A percentile compares a stretch with the other conserved stretches of the same genome.
These are phyloP conservation scores for Umbelopsis vinacea DNA, from an alignment of 192 early-diverging fungal species.

Conservation along the genomic window DNA sequence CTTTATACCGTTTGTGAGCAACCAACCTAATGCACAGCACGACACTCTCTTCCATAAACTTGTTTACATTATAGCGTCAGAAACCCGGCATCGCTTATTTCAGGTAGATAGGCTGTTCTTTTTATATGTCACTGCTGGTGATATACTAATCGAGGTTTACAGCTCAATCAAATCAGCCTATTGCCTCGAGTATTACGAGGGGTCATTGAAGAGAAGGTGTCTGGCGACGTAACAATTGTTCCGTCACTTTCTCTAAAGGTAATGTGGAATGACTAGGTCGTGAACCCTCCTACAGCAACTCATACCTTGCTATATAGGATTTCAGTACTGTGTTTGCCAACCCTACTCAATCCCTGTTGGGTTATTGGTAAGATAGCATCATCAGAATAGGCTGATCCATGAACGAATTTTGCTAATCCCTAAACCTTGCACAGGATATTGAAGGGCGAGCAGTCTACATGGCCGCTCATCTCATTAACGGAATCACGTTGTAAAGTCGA, in stretches of 20 bases:
- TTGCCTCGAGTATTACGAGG: conserved; percentile 60
- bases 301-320: conserved; percentile 49
- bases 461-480: conserved; percentile 76
- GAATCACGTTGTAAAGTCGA: conserved; percentile 72
- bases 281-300: background rate
- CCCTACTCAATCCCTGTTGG: conserved; percentile 64
- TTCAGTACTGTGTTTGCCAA: conserved; percentile 70
- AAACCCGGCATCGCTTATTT: conserved; percentile 64
- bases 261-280: background rate
- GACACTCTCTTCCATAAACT: conserved; percentile 44
- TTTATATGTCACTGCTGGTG: background rate
- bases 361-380: conserved; percentile 34
- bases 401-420: background rate
- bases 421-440: conserved; percentile 59
- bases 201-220: conserved; percentile 65
- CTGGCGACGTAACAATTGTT: conserved; percentile 74
- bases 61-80: conserved; percentile 56
- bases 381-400: background rate
- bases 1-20: conserved; percentile 69
- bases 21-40: conserved; percentile 43
- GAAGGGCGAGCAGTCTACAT: conserved; percentile 80
- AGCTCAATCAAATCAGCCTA: conserved; percentile 64
- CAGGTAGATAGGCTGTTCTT: conserved; percentile 47
- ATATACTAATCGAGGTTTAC: background rate
- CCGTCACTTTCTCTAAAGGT: conserved; percentile 56